Evolutionary conservation across 1,284 basidiomycete genomes (phyloP).

Genomic region (Boletellus sp.): DNA sequence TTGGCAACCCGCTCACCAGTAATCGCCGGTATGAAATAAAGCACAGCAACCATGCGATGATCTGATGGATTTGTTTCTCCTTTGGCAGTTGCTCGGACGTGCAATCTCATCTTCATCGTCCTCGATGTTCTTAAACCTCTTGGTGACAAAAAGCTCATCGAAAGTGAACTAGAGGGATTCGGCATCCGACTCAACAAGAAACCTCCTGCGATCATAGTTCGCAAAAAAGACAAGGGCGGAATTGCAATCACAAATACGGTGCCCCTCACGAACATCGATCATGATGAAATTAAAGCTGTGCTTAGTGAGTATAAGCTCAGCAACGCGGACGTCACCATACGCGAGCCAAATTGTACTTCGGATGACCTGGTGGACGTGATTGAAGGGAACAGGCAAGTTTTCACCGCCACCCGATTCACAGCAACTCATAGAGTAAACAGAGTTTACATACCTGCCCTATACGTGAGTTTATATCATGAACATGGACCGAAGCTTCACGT

Average conservation of each 20-base stretch:
- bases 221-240: conserved; percentile 94
- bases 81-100: conserved; percentile 84
- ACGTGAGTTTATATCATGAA: conserved; percentile 49
- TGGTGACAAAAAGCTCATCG: conserved; percentile 90
- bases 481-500: conserved; percentile 1
- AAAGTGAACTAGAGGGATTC: conserved; percentile 92
- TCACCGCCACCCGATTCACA: background rate
- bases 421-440: conserved; percentile 38
- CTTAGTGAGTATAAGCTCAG: conserved; percentile 88
- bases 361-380: conserved; percentile 98
- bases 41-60: conserved; percentile 6
- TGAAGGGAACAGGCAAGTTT: conserved; percentile 78
- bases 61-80: conserved; percentile 11
- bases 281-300: conserved; percentile 95
- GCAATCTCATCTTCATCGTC: conserved; percentile 98
- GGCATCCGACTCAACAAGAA: conserved; percentile 96
- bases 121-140: conserved; percentile 97
- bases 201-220: conserved; percentile 84
- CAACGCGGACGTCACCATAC: conserved; percentile 92
- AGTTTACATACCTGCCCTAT: conserved; percentile 91
- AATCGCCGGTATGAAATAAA: conserved; percentile 67
- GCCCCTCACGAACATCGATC: conserved; percentile 93
- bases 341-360: conserved; percentile 88
- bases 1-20: conserved; percentile 40
- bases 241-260: conserved; percentile 94